Percentiles rank a stretch among this genome's conserved stretches.
Evolutionary conservation across 2,329 filamentous ascomycete genomes (phyloP).

Genomic region (Intubia oerlemansii): DNA sequence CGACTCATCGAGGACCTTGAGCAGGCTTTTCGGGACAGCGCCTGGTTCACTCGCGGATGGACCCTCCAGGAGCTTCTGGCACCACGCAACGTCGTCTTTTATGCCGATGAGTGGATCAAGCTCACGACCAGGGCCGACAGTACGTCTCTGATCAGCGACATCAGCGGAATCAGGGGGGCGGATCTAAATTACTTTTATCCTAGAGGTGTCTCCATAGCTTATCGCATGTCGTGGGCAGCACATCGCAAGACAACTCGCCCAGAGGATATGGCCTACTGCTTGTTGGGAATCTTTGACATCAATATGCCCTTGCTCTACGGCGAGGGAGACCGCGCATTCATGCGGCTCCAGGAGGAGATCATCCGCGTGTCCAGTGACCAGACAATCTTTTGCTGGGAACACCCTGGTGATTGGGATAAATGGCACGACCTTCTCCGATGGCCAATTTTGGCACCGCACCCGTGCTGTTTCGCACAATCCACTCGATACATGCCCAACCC

Average conservation of each 20-base stretch:
- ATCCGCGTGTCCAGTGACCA: slow-evolving; percentile 2
- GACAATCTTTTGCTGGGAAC: slow-evolving; percentile 5
- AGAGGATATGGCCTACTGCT: slow-evolving; percentile 8
- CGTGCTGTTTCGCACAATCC: too few species aligned
- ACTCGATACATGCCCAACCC: too few species aligned
- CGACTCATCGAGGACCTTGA: background rate
- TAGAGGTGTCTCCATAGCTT: slow-evolving; percentile 2
- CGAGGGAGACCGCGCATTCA: slow-evolving; percentile 7
- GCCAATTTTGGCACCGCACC: too few species aligned
- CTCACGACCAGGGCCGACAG: too few species aligned
- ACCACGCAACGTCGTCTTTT: slow-evolving; percentile 4
- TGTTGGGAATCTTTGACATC: slow-evolving; percentile 8
- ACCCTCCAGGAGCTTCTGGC: too few species aligned
- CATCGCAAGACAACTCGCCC: slow-evolving; percentile 5
- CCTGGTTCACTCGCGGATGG: slow-evolving; percentile 7
- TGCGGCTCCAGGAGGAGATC: slow-evolving; percentile 7
- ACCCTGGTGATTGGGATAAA: too few species aligned
- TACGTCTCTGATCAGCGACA: too few species aligned
- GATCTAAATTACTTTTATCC: slow-evolving; percentile 6
- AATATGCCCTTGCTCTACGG: slow-evolving; percentile 9
- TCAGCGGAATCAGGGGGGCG: too few species aligned
- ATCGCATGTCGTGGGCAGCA: slow-evolving; percentile 8
- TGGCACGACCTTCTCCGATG: too few species aligned
- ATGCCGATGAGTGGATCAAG: slow-evolving; percentile 2
- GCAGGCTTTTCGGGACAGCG: too few species aligned